Conservation (phyloP, 208 protist species). For the Trypanosoma mega region DNA sequence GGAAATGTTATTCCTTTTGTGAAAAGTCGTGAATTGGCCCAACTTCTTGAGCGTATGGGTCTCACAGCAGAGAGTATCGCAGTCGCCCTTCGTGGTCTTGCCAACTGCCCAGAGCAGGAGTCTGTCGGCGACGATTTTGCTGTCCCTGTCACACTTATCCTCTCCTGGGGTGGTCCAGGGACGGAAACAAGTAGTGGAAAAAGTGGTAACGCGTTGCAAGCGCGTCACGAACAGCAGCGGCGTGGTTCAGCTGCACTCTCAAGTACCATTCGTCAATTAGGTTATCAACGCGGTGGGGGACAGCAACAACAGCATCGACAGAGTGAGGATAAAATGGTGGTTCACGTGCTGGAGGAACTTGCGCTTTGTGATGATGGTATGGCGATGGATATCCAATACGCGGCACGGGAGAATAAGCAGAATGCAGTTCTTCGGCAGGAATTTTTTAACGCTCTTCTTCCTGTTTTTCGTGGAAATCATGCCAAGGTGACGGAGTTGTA, state of each 20-base stretch:
- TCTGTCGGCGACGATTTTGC: conserved; percentile 66
- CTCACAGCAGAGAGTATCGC: conserved; percentile 66
- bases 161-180: conserved; percentile 64
- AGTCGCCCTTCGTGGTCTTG: conserved; percentile 60
- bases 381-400: conserved; percentile 79
- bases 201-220: conserved; percentile 5
- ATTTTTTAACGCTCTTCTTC: conserved; percentile 76
- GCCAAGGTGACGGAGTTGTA: conserved; percentile 52
- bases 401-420: conserved; percentile 57
- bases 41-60: conserved; percentile 52
- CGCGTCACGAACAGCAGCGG: conserved; percentile 24
- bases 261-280: conserved; percentile 24
- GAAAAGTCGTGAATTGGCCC: conserved; percentile 49
- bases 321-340: conserved; percentile 56
- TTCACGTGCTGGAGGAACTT: conserved; percentile 73
- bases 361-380: conserved; percentile 66
- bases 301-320: conserved; percentile 2
- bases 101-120: conserved; percentile 68
- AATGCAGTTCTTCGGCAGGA: conserved; percentile 69
- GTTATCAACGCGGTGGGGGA: conserved; percentile 9
- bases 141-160: conserved; percentile 68
- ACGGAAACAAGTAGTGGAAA: conserved; percentile 7
- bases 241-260: conserved; percentile 21
- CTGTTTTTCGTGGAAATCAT: conserved; percentile 61
- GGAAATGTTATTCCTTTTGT: conserved; percentile 73